These are phyloP conservation scores for Crinitomyces ghanaensis DNA, from an alignment of 805 yeast genomes.

Conservation along the genomic window DNA sequence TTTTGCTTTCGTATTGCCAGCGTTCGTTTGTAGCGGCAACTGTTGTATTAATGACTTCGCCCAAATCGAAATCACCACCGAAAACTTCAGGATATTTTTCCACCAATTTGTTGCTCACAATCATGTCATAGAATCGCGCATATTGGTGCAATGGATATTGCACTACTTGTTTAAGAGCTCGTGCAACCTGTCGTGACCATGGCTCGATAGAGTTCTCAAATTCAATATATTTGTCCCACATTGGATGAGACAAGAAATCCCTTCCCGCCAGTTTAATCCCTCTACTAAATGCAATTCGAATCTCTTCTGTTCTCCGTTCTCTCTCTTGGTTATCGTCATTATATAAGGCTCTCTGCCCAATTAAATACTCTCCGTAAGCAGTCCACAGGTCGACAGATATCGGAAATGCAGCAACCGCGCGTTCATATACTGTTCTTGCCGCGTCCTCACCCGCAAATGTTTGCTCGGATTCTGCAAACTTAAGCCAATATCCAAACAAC, in stretches of 20 bases:
- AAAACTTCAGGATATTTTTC: slow-evolving; percentile 10
- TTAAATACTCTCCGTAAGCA: slow-evolving; percentile 17
- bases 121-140: slow-evolving; percentile 55
- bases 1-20: slow-evolving; percentile 67
- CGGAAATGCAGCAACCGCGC: slow-evolving; percentile 27
- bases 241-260: slow-evolving; percentile 62
- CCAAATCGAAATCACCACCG: slow-evolving; percentile 6
- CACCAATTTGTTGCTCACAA: slow-evolving; percentile 10
- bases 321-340: slow-evolving; percentile 12
- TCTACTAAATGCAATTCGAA: slow-evolving; percentile 28
- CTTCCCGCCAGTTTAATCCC: slow-evolving; percentile 48
- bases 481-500: slow-evolving; percentile 33
- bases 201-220: slow-evolving; percentile 39
- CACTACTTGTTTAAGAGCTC: slow-evolving; percentile 26
- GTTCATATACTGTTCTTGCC: slow-evolving; percentile 21
- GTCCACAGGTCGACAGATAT: slow-evolving; percentile 25
- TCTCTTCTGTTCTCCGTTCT: slow-evolving; percentile 5
- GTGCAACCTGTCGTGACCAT: slow-evolving; percentile 28
- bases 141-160: slow-evolving; percentile 74
- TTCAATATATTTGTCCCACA: slow-evolving; percentile 73
- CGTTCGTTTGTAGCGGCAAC: slow-evolving; percentile 44
- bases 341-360: no score
- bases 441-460: slow-evolving; percentile 14
- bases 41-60: slow-evolving; percentile 32
- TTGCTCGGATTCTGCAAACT: slow-evolving; percentile 24